Base-by-base conservation (phyloP, 768 basidiomycete species). In the Rickenella mellea region DNA sequence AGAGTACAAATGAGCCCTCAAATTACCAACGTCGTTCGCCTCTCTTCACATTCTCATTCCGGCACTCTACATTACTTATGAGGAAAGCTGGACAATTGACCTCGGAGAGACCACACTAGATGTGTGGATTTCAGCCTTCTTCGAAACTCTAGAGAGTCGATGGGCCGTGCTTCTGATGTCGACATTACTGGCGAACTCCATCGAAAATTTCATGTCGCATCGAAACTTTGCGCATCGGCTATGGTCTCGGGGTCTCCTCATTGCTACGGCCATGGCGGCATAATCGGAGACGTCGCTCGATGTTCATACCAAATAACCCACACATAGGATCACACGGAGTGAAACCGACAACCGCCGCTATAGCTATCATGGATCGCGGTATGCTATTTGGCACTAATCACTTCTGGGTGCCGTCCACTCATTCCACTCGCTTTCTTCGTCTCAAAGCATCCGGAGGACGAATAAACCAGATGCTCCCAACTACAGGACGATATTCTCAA, bases 331-430 rank as follows among this genome's bases (percentile, higher is more conserved):
- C 42, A 3, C 66, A 63, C 2, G 67, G 67, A 14, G 64, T 66
- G 48, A 64, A 66, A 12, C 67, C 67, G 48, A 65, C 67, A 4
- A 49, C 62, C 4, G 46, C 59, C 24, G 62, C 67, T 2, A 52
- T 64, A 6, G 58, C 60, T 4, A 55, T 65, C 15, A 53, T 60
- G 27, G 49, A 61, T 27, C 44, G 56, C 24, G 22, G 44, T 14
- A 32, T 39, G 8, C 42, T 64, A 5, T 65, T 62, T 46, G 47
- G 46, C 4, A 47, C 45, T 7, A 40, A 48, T 19, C 51, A 49
- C 12, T 56, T 60, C 43, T 62, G 63, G 54, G 55, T 66, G 6
- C 57, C 60, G 6, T 69, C 67, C 32, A 51, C 60, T 37, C 54
- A 47, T 28, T 60, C 57, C 24, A 58, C 48, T 32, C 51, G 48